phyloP scores from a whole-genome alignment of 768 basidiomycete species.

The Gymnopilus junonius region DNA sequence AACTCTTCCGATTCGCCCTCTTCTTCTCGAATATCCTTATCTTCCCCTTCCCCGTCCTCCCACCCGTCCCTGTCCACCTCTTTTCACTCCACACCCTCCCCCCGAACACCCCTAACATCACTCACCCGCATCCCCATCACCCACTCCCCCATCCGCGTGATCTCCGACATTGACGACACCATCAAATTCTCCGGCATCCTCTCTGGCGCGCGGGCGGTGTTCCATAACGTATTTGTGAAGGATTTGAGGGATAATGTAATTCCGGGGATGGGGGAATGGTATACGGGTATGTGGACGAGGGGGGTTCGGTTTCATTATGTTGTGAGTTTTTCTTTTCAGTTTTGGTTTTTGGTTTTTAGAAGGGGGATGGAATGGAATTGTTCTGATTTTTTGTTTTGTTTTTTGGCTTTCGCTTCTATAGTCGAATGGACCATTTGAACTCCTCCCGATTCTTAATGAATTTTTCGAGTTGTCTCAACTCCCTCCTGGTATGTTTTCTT shows the following conservation, averaged over 20 bases:
- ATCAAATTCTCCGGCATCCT: conserved; percentile 82
- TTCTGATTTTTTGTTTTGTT: neutral
- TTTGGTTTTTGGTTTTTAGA: neutral
- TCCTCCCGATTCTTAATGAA: conserved; percentile 76
- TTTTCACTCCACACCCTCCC: neutral
- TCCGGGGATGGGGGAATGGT: conserved; percentile 85
- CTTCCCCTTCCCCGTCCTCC: no score
- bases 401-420: conserved; percentile 29
- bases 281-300: conserved; percentile 62
- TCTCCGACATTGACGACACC: conserved; percentile 96
- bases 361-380: neutral
- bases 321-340: conserved; percentile 47
- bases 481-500: conserved; percentile 54
- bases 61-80: no score
- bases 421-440: conserved; percentile 90
- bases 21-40: neutral
- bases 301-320: conserved; percentile 91
- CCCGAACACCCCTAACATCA: conserved; percentile 20
- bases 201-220: conserved; percentile 78
- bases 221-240: conserved; percentile 91
- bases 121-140: conserved; percentile 54
- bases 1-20: no score
- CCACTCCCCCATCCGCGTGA: conserved; percentile 70
- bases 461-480: conserved; percentile 75
- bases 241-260: conserved; percentile 80